Conservation (phyloP, 441 rosid species). For the Erodium texanum region DNA sequence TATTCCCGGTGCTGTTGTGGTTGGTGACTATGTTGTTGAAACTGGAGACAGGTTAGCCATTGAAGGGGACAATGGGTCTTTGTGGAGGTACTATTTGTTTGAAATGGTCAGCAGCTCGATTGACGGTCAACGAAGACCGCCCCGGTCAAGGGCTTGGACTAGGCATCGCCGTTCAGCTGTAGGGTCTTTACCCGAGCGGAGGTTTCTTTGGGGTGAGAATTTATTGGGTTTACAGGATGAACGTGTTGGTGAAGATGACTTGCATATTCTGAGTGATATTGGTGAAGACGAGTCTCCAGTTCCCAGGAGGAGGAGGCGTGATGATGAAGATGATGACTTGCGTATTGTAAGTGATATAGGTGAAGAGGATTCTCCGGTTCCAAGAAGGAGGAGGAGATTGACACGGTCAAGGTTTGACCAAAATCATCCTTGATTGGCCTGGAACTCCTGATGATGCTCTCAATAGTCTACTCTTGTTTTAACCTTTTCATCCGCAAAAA, state of each 20-base stretch:
- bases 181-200: constrained; percentile 39
- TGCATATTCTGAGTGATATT: constrained; percentile 41
- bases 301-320: constrained; percentile 21
- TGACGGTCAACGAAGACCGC: constrained; percentile 49
- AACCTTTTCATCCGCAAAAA: not conserved
- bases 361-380: not conserved
- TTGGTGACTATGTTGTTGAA: constrained; percentile 88
- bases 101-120: constrained; percentile 67
- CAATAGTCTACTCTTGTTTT: not conserved
- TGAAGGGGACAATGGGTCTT: constrained; percentile 45
- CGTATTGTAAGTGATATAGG: not conserved
- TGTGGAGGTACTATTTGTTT: constrained; percentile 67
- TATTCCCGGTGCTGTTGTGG: constrained; percentile 83
- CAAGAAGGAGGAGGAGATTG: constrained; percentile 55
- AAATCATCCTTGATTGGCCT: constrained; percentile 37
- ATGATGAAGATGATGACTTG: not conserved
- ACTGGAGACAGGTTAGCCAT: constrained; percentile 61
- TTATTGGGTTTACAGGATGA: constrained; percentile 64
- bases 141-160: constrained; percentile 66
- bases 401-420: constrained; percentile 54
- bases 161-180: constrained; percentile 55
- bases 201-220: constrained; percentile 87
- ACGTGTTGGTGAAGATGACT: constrained; percentile 33
- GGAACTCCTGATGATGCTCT: no score
- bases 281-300: constrained; percentile 46